phyloP scores from a whole-genome alignment of 352 stramenopile genomes.

The Aphanomyces stellatus region DNA sequence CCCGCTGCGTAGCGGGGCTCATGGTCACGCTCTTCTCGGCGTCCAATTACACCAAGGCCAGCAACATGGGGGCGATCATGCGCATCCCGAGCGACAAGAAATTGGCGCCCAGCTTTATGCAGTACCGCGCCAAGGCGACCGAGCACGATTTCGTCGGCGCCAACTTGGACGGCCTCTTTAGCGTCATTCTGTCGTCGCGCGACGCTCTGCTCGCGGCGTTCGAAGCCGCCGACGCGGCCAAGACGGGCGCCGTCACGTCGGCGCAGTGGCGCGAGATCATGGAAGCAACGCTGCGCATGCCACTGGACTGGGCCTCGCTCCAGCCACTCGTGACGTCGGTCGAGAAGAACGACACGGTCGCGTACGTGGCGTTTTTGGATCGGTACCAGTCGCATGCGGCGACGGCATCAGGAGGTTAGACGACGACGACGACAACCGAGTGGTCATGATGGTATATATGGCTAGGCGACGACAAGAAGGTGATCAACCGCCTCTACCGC shows the following conservation, averaged over 20 bases:
- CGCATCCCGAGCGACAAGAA: constrained; percentile 56
- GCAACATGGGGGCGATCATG: constrained; percentile 81
- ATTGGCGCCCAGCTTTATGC: constrained; percentile 70
- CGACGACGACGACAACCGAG: constrained; percentile 26
- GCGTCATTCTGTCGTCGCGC: constrained; percentile 64
- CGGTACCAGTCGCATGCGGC: constrained; percentile 88
- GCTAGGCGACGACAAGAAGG: constrained; percentile 61
- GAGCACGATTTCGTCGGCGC: constrained; percentile 70
- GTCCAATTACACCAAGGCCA: constrained; percentile 80
- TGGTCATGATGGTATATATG: constrained; percentile 44
- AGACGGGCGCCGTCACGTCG: constrained; percentile 38
- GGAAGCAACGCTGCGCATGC: constrained; percentile 67
- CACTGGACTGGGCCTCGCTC: constrained; percentile 69
- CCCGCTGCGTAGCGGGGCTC: constrained; percentile 28
- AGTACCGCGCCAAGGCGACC: constrained; percentile 76
- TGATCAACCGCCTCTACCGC: constrained; percentile 76
- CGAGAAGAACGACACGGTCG: constrained; percentile 55
- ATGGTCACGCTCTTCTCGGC: constrained; percentile 84
- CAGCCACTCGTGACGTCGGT: constrained; percentile 67
- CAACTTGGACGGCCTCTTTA: constrained; percentile 77
- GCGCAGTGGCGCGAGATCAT: constrained; percentile 52
- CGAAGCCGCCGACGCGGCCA: constrained; percentile 37
- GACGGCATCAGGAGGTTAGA: neutral
- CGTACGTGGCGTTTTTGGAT: constrained; percentile 64
- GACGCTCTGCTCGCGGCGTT: constrained; percentile 59